These are phyloP conservation scores for Penicillium herquei DNA, from an alignment of 495 filamentous ascomycete genomes.

Conservation along the genomic window DNA sequence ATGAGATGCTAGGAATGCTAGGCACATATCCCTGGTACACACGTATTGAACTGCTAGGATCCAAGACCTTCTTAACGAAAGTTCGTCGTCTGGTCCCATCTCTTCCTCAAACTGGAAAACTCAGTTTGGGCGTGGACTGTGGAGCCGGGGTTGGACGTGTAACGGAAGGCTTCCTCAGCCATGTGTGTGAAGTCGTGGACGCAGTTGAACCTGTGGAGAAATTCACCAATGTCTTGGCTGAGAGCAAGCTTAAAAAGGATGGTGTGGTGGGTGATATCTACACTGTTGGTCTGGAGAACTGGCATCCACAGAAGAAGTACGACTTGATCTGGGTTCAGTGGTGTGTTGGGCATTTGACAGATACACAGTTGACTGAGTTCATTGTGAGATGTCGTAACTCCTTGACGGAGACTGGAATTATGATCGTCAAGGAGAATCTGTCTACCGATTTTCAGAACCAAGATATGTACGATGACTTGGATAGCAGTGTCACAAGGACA, in stretches of 20 bases:
- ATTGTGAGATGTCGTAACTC: slow-evolving; percentile 58
- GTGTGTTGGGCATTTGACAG: slow-evolving; percentile 91
- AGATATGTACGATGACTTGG: slow-evolving; percentile 75
- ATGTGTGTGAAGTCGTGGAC: slow-evolving; percentile 53
- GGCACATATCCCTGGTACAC: slow-evolving; percentile 73
- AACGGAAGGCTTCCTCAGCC: slow-evolving; percentile 54
- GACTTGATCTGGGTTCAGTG: slow-evolving; percentile 74
- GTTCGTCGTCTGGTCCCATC: slow-evolving; percentile 50
- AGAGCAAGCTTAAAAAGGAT: slow-evolving; percentile 26
- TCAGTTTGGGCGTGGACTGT: slow-evolving; percentile 53
- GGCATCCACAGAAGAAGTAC: slow-evolving; percentile 60
- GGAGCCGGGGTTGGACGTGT: slow-evolving; percentile 64
- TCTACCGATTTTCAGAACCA: slow-evolving; percentile 51
- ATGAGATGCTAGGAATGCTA: slow-evolving; percentile 89
- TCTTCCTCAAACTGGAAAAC: slow-evolving; percentile 20
- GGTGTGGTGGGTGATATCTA: slow-evolving; percentile 60
- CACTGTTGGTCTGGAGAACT: slow-evolving; percentile 73
- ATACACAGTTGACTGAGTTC: slow-evolving; percentile 68
- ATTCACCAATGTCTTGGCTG: slow-evolving; percentile 40
- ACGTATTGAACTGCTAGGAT: slow-evolving; percentile 74
- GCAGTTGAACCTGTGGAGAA: slow-evolving; percentile 60
- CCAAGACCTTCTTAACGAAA: slow-evolving; percentile 73
- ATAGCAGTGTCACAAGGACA: slow-evolving; percentile 77
- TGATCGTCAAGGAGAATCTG: slow-evolving; percentile 89
- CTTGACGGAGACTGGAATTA: slow-evolving; percentile 49